phyloP scores from a whole-genome alignment of 2,329 filamentous ascomycete genomes.

The Tympanopsis confertula region DNA sequence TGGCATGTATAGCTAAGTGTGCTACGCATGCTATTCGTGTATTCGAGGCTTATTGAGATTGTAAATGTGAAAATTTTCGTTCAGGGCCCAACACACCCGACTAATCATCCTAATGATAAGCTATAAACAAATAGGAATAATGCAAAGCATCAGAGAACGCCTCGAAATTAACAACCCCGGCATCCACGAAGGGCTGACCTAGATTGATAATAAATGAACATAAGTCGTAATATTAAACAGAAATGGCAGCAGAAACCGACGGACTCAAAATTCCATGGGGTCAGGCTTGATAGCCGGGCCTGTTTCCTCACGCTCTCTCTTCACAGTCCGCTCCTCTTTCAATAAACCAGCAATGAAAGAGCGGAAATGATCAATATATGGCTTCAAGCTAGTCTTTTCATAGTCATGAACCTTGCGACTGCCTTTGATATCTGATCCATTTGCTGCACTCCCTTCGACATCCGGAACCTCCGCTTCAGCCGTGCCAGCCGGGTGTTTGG shows the following conservation, averaged over 20 bases:
- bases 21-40: no score
- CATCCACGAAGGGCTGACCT: no score
- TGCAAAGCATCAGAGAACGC: no score
- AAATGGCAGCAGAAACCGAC: not conserved
- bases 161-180: no score
- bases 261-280: conserved; percentile 1
- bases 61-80: no score
- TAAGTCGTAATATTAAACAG: no score
- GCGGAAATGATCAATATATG: conserved; percentile 83
- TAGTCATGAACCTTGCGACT: conserved; percentile 57
- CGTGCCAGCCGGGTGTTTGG: conserved; percentile 18
- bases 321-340: conserved; percentile 54
- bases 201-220: no score
- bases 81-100: no score
- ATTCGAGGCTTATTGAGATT: no score
- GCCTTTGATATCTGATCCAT: not conserved
- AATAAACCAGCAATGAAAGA: conserved; percentile 68
- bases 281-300: conserved; percentile 11
- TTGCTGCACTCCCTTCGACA: not conserved
- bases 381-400: conserved; percentile 92
- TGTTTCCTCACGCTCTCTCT: conserved; percentile 9
- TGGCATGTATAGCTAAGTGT: no score
- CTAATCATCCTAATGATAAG: no score
- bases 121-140: no score
- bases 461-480: not conserved